Base-by-base conservation (phyloP, 352 stramenopile species). In the Saprolegnia parasitica region DNA sequence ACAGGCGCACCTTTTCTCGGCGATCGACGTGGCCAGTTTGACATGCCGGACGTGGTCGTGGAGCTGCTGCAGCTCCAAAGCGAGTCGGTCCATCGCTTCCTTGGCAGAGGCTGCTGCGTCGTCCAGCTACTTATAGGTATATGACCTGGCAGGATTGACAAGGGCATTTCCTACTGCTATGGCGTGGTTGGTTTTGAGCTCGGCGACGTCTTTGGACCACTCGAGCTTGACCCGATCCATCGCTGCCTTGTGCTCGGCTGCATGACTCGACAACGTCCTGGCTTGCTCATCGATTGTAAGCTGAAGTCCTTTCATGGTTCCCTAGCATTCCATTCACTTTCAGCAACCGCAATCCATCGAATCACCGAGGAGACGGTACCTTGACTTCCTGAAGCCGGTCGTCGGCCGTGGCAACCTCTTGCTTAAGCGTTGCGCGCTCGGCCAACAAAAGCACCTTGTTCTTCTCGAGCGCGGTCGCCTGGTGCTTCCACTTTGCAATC, bases 401-500 rank as follows among this genome's bases (percentile, higher is more conserved):
- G 67, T 81, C 72, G 8, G 67, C 58, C 40, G 77, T 74, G 6
- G 74, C 73, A 3, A 78, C 70, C 6, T 81, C 58, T 35, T 81
- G 77, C 29, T 79, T 77, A 24, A 79, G 46, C 21, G 80, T 73
- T 9, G 67, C 70, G n/a, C 79, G 73, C 24, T 90, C 82, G 4
- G 74, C 62, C 11, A 80, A 47, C 4, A 88, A 61, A 39, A 79
- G 63, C 8, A 57, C 68, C 26, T 81, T 78, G 46, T 64, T 77
- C 64, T 81, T 89, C 26, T 88, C 78, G 3, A 80, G 67, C 2
- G 50, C 75, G 37, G 80, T 73, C 0, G 88, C 66, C 56, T 89
- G 76, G 26, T 81, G 71, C 39, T 88, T 88, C 18, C 89, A 78
- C 39, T 79, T 72, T 35, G 78, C 78, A n/a, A 90, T 61, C 23